These are phyloP conservation scores for Chamaecrista fasciculata DNA, from an alignment of 306 rosid species.

Conservation along the genomic window DNA sequence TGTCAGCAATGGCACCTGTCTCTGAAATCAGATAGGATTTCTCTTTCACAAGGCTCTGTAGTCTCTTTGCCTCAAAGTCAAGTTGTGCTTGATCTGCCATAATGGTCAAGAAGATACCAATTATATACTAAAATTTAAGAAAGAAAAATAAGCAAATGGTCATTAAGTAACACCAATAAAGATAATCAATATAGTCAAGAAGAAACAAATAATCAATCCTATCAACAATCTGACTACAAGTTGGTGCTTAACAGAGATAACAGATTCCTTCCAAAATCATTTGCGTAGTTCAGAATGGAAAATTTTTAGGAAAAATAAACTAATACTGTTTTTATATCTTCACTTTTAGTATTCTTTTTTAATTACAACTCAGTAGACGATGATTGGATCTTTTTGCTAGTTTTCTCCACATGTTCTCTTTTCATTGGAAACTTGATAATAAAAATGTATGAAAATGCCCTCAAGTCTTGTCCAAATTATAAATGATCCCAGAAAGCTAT, in stretches of 20 bases:
- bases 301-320: no score
- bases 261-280: background rate
- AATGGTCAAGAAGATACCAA: conserved; percentile 8
- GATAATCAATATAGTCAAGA: background rate
- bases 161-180: background rate
- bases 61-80: conserved; percentile 71
- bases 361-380: no score
- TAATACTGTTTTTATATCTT: no score
- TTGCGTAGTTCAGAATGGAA: background rate
- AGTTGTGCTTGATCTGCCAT: conserved; percentile 69
- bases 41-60: conserved; percentile 78
- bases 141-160: background rate
- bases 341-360: no score
- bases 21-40: conserved; percentile 75
- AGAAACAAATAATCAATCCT: background rate
- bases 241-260: conserved; percentile 13
- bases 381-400: no score
- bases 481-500: background rate
- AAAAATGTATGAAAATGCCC: no score
- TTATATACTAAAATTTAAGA: background rate
- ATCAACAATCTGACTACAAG: conserved; percentile 2
- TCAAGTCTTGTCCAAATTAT: no score
- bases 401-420: no score
- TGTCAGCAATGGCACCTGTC: conserved; percentile 71
- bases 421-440: no score